Conservation (phyloP, 2,329 filamentous ascomycete species). For the Talaromyces sp. region DNA sequence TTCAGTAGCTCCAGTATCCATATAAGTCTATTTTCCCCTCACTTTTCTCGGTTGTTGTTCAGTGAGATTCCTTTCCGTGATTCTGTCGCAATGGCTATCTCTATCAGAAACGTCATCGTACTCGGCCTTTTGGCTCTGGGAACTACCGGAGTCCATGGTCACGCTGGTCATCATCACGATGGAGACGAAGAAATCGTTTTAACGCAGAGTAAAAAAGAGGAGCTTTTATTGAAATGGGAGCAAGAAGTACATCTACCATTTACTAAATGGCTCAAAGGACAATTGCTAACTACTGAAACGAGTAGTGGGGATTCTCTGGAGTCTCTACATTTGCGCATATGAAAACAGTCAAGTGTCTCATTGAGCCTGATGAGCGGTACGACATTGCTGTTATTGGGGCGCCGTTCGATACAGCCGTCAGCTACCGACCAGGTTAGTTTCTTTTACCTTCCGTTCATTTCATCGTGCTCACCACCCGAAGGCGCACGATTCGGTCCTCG, state of each 20-base stretch:
- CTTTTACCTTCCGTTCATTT: not conserved
- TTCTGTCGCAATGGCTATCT: slow-evolving; percentile 21
- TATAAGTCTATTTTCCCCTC: not conserved
- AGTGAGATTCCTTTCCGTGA: not conserved
- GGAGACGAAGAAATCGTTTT: slow-evolving; percentile 38
- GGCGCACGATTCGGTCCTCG: slow-evolving; percentile 79
- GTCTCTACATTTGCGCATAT: slow-evolving; percentile 73
- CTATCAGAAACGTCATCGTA: slow-evolving; percentile 21
- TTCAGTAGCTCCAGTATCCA: not conserved
- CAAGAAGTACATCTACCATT: slow-evolving; percentile 37
- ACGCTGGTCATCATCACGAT: slow-evolving; percentile 37
- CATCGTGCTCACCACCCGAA: slow-evolving; percentile 19
- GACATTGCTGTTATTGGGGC: slow-evolving; percentile 70
- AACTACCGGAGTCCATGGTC: slow-evolving; percentile 24
- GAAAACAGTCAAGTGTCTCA: slow-evolving; percentile 64
- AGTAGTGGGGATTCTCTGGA: slow-evolving; percentile 64
- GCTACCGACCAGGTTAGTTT: slow-evolving; percentile 61
- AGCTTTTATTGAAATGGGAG: slow-evolving; percentile 47
- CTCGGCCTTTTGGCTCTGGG: slow-evolving; percentile 32
- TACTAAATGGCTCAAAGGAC: not conserved
- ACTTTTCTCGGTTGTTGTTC: not conserved
- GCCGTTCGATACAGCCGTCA: slow-evolving; percentile 71
- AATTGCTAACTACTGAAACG: not conserved
- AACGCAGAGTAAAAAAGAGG: slow-evolving; percentile 38
- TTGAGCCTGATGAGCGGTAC: slow-evolving; percentile 59